Percentiles rank a stretch among this genome's conserved stretches.
phyloP scores from a whole-genome alignment of 768 basidiomycete species.

The Leucocoprinus leucothites region DNA sequence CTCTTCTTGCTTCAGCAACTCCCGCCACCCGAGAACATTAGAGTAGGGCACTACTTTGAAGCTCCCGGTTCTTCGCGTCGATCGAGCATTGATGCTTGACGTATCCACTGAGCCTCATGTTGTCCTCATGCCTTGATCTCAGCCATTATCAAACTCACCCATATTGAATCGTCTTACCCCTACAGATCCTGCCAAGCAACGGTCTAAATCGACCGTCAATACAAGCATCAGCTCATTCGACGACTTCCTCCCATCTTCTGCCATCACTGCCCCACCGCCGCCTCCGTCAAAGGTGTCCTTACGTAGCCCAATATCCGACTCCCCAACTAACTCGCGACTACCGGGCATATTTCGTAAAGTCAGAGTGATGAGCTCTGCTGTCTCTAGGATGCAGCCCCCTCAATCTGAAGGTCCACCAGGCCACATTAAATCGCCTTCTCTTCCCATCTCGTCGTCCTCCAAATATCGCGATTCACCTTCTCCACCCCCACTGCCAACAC shows the following conservation, averaged over 20 bases:
- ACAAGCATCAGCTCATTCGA: constrained; percentile 3
- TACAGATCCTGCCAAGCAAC: not conserved
- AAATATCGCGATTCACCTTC: not conserved
- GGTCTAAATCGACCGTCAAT: not conserved
- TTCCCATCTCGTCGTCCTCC: not conserved
- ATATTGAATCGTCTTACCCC: not conserved
- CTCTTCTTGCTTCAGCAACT: too few relatives aligned
- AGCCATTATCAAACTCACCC: not conserved
- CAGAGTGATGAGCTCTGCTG: not conserved
- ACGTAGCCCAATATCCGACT: not conserved
- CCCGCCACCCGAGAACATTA: too few relatives aligned
- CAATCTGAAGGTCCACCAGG: not conserved
- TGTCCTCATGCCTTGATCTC: not conserved
- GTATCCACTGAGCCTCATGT: not conserved
- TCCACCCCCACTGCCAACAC: not conserved
- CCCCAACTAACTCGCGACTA: not conserved
- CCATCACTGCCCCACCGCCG: constrained; percentile 1
- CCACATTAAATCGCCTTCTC: constrained; percentile 1
- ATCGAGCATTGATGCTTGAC: too few relatives aligned
- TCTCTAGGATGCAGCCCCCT: not conserved
- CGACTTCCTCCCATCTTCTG: constrained; percentile 2
- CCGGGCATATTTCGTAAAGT: constrained; percentile 1
- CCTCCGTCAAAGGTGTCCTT: not conserved
- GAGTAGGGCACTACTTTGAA: too few relatives aligned
- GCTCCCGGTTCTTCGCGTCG: too few relatives aligned